Conservation (phyloP, 805 yeast species). For the Hanseniaspora nectarophila region DNA sequence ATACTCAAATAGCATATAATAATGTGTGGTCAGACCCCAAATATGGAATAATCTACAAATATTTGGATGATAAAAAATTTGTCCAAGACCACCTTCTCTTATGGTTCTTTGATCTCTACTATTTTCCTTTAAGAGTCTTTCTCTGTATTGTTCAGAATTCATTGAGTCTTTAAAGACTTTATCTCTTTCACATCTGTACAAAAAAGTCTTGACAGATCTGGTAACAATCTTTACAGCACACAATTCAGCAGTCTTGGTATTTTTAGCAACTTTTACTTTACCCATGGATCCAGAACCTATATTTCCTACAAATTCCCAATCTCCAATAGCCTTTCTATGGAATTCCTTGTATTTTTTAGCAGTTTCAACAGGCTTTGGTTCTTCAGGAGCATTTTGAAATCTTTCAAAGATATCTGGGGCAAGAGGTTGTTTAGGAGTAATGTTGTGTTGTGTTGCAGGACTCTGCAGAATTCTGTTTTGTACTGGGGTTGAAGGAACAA, state of each 20-base stretch:
- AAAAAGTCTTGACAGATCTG: constrained; percentile 67
- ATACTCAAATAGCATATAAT: constrained; percentile 91
- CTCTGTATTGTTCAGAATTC: constrained; percentile 48
- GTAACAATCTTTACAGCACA: constrained; percentile 93
- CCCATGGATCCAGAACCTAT: constrained; percentile 99
- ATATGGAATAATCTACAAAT: constrained; percentile 87
- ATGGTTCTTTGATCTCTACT: constrained; percentile 86
- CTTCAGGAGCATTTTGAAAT: constrained; percentile 11
- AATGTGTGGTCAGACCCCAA: constrained; percentile 92
- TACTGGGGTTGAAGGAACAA: constrained; percentile 3
- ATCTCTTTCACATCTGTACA: constrained; percentile 56
- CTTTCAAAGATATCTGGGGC: neutral
- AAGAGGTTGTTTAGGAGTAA: constrained; percentile 10
- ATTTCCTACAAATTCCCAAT: constrained; percentile 90
- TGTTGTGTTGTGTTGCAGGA: constrained; percentile 1
- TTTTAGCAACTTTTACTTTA: constrained; percentile 87
- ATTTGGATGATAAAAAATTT: constrained; percentile 79
- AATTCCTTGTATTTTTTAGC: constrained; percentile 32
- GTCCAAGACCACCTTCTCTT: constrained; percentile 89
- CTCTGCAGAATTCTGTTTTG: constrained; percentile 12
- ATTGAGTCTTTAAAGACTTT: constrained; percentile 51
- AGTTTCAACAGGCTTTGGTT: constrained; percentile 15
- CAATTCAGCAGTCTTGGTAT: constrained; percentile 63
- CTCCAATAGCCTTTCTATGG: constrained; percentile 83
- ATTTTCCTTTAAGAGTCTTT: constrained; percentile 67